These are phyloP conservation scores for Tylopilus balloui DNA, from an alignment of 768 basidiomycete species.

Conservation along the genomic window DNA sequence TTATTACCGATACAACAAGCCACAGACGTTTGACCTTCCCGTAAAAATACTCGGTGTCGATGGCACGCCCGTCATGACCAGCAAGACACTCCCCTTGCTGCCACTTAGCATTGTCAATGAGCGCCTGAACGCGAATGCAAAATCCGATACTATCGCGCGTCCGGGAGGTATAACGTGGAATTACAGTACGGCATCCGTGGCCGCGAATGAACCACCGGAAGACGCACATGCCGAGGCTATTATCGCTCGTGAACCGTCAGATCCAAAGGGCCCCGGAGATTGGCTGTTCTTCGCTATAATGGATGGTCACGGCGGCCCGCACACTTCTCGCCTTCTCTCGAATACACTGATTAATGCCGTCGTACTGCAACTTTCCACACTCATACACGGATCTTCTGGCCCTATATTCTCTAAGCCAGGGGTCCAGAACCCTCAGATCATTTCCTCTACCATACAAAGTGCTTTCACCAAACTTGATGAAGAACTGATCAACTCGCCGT, in stretches of 20 bases:
- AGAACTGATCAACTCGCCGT: conserved; percentile 76
- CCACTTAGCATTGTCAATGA: conserved; percentile 52
- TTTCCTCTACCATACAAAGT: conserved; percentile 63
- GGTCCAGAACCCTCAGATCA: conserved; percentile 44
- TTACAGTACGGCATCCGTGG: conserved; percentile 71
- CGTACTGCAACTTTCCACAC: conserved; percentile 62
- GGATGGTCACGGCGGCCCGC: conserved; percentile 84
- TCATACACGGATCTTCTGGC: conserved; percentile 36
- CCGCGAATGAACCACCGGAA: conserved; percentile 89
- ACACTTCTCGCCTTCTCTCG: conserved; percentile 82
- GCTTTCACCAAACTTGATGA: conserved; percentile 82
- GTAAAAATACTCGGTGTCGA: conserved; percentile 51
- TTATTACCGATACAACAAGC: conserved; percentile 45
- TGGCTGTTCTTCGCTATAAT: conserved; percentile 84
- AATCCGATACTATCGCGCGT: conserved; percentile 40
- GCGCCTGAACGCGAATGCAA: conserved; percentile 54
- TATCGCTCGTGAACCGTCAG: conserved; percentile 57
- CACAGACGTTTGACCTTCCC: conserved; percentile 55
- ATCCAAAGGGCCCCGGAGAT: conserved; percentile 60
- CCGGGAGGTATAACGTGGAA: conserved; percentile 64
- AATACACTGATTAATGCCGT: conserved; percentile 82
- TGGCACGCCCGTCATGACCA: conserved; percentile 55
- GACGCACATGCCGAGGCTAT: conserved; percentile 76
- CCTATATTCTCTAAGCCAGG: conserved; percentile 36
- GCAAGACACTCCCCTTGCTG: conserved; percentile 51